Evolutionary conservation across 2,329 filamentous ascomycete species (phyloP), one percentile per base, ranked within the genome.

Genomic region (Cercospora nicotianae): DNA sequence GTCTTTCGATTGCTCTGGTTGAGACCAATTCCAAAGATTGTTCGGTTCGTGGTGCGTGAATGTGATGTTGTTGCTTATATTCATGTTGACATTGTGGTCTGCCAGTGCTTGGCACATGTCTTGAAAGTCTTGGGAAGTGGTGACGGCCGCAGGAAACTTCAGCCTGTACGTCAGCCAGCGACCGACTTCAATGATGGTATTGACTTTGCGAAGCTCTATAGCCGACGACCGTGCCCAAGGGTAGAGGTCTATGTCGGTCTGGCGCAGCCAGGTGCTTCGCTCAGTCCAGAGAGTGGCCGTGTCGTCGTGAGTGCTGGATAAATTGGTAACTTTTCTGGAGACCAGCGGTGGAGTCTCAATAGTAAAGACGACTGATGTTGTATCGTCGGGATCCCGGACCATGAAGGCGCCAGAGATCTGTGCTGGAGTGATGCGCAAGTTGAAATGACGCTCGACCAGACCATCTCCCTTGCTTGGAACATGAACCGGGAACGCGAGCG

Each of bases 81-180:
- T 75, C 16, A 90, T 80, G 0, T 80, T 75, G 60, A 97, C 83
- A 67, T 96, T 96, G 80, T 91, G 91, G 70, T 96, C 91, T 10
- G 83, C 81, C 0, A 97, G 81, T 1, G 86, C 86, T 8, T 80
- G 76, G 58, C 82, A 79, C 0, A 81, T 79, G n/a, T 75, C 73
- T 12, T 70, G 53, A 55, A 76, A 75, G 1, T 67, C 63, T 13
- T 5, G 42, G 5, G 71, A 70, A 9, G 60, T 42, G 8, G 69
- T 61, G 6, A 60, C 53, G 3, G 33, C 60, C 12, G 57, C 26
- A 20, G 79, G 71, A 60, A 89, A 85, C 0, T 78, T 80, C 10
- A 90, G 77, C 5, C 81, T 79, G 73, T 89, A 89, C 0, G 84
- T 85, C 16, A 86, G 88, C 89, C 89, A 91, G 45, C 77, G 77